Evolutionary conservation across 306 rosid species (phyloP), one percentile per base, ranked within the genome.

Genomic region (Mucuna pruriens): DNA sequence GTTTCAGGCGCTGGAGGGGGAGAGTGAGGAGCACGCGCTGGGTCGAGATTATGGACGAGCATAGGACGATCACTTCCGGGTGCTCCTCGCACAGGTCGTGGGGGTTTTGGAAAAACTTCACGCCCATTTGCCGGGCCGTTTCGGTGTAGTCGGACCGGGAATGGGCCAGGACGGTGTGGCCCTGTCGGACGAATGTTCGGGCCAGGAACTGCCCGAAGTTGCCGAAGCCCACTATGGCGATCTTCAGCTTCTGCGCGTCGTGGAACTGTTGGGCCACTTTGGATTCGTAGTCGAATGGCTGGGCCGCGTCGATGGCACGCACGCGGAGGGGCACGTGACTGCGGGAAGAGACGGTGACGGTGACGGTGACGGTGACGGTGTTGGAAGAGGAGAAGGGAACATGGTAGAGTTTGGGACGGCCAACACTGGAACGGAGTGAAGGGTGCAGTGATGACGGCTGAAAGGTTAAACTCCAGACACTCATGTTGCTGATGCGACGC

Each of bases 131-230:
- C 0, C 60, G 61, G 16, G 98, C 97, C 48, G 51, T 6, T 19
- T 25, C 23, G 67, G 93, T 63, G 79, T 89, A 17, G 54, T 94
- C 91, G 25, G 92, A 84, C 23, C 95, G 95, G 62, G 98, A 94
- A 57, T 90, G 85, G 55, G 92, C 92, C 26, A 94, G 80, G 0
- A 94, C 89, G 2, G 92, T 86, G 82, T 94, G 98, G 31, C 98
- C 98, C 75, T 90, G 97, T 1, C 83, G 80, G 66, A 88, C 86
- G 9, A 94, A 64, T 40, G 92, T 82, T 22, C 51, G 71, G 25
- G 98, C 94, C 13, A 94, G 97, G 82, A 92, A 92, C 63, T 88
- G 97, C 36, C 97, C 97, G 80, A 65, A 94, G 85, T 94, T 92
- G 4, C 97, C 97, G 69, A 62, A 62, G 69, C 69, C 69, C 44